Evolutionary conservation across 306 rosid genomes (phyloP), one percentile per base, ranked within the genome.

Genomic region (Trifolium repens): DNA sequence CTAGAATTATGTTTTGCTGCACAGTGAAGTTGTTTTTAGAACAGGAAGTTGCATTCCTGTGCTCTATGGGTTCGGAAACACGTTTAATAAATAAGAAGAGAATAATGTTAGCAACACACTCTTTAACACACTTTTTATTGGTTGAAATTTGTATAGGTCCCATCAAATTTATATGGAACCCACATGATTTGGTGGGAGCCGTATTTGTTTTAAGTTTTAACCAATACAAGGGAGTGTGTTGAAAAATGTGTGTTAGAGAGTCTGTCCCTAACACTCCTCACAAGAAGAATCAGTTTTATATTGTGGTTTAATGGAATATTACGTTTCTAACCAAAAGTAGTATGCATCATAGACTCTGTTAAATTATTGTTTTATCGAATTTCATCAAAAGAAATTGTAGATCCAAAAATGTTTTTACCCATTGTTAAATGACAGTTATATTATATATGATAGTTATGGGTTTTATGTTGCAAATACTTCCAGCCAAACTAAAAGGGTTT

Each of bases 1-100:
- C 30, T 44, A 16, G 7, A 72, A 47, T 69, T 24, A 57, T 44
- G 64, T 79, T 82, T 37, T 67, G 69, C 63, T 67, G 64, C 63
- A 42, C 30, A n/a, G 47, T 35, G 27, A 65, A 60, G 40, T 42
- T 34, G 55, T 27, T 40, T 19, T 40, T 12, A 43, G 67, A 35
- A 32, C 40, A 57, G 50, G 61, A 82, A 43, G 67, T 30, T 4
- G 0, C 7, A 24, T 62, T 32, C 47, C 39, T 1, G 42, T 67
- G 68, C 60, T 27, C 57, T 67, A 50, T 35, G 72, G 47, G 34
- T 22, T 32, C 62, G 11, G 10, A 55, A 22, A 22, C 60, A 54
- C 30, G 0, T 30, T 3, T 30, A 30, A 30, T 30, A 30, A 37
- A 37, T 37, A 37, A 37, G 40, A 6, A 37, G 40, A 37, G 40